Conservation (phyloP, 192 early-diverging fungal genomes). For the Coemansia sp. region DNA sequence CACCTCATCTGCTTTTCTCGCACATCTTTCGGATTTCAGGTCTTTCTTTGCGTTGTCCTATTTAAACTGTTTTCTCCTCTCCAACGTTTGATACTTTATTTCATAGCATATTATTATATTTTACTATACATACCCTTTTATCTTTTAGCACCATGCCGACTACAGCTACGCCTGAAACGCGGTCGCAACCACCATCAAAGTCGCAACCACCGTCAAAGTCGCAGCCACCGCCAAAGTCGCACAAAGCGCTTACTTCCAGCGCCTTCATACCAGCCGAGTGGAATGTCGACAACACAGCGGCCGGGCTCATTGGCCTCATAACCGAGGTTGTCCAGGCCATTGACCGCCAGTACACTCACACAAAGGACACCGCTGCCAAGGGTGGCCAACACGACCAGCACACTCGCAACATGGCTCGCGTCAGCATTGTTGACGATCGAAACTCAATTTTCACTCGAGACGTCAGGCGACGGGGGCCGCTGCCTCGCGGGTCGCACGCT, state of each 20-base stretch:
- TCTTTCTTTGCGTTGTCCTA: background rate
- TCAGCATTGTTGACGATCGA: conserved; percentile 28
- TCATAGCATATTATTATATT: conserved; percentile 1
- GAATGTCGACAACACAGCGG: conserved; percentile 22
- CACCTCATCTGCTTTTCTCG: conserved; percentile 1
- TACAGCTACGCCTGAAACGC: background rate
- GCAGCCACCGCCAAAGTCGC: conserved; percentile 2
- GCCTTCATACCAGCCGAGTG: conserved; percentile 34
- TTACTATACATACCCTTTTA: background rate
- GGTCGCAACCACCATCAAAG: background rate
- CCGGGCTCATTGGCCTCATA: conserved; percentile 22
- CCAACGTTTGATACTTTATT: background rate
- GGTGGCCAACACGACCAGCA: conserved; percentile 4
- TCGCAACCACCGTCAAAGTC: background rate
- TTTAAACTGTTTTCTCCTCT: background rate
- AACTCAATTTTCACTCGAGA: conserved; percentile 33
- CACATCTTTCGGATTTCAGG: conserved; percentile 1
- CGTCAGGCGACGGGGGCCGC: conserved; percentile 10
- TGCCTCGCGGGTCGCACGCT: conserved; percentile 35
- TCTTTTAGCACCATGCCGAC: background rate
- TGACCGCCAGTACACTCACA: conserved; percentile 18
- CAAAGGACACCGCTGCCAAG: conserved; percentile 2
- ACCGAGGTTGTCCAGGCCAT: conserved; percentile 31
- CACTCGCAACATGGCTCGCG: conserved; percentile 13
- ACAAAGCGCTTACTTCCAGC: conserved; percentile 33